These are phyloP conservation scores for Hypsizygus marmoreus DNA, from an alignment of 768 basidiomycete genomes.

Conservation along the genomic window DNA sequence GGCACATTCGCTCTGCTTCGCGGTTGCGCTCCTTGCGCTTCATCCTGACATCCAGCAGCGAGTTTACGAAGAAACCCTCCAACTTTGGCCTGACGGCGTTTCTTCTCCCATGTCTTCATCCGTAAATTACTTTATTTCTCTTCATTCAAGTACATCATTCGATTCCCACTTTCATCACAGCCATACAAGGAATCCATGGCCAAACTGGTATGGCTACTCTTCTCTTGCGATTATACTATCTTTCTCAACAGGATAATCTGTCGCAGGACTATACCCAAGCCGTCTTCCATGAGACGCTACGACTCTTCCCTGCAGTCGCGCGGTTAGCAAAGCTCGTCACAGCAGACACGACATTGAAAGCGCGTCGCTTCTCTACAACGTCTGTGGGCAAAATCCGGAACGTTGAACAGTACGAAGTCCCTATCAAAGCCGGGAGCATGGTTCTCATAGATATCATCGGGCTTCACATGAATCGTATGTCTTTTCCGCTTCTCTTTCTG, in stretches of 20 bases:
- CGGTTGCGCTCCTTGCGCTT: slow-evolving; percentile 46
- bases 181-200: slow-evolving; percentile 40
- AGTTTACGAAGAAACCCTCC: slow-evolving; percentile 40
- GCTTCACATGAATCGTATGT: slow-evolving; percentile 48
- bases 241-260: not conserved
- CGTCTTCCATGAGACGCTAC: slow-evolving; percentile 47
- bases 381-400: slow-evolving; percentile 25
- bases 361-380: slow-evolving; percentile 31
- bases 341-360: slow-evolving; percentile 35
- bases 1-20: slow-evolving; percentile 45
- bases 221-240: not conserved
- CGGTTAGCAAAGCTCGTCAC: slow-evolving; percentile 37
- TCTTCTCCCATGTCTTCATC: slow-evolving; percentile 25
- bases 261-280: slow-evolving; percentile 44
- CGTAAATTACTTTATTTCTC: slow-evolving; percentile 23
- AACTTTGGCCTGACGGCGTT: slow-evolving; percentile 40
- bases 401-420: slow-evolving; percentile 31
- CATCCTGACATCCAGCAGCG: slow-evolving; percentile 51
- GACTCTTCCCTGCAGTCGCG: slow-evolving; percentile 39
- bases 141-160: not conserved
- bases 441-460: slow-evolving; percentile 43
- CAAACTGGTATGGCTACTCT: slow-evolving; percentile 30
- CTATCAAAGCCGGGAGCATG: slow-evolving; percentile 39
- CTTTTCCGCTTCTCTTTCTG: not conserved
- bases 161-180: slow-evolving; percentile 24